Percentiles rank a stretch among this genome's conserved stretches.
These are phyloP conservation scores for Pholiota microspora DNA, from an alignment of 768 basidiomycete genomes.

Conservation along the genomic window DNA sequence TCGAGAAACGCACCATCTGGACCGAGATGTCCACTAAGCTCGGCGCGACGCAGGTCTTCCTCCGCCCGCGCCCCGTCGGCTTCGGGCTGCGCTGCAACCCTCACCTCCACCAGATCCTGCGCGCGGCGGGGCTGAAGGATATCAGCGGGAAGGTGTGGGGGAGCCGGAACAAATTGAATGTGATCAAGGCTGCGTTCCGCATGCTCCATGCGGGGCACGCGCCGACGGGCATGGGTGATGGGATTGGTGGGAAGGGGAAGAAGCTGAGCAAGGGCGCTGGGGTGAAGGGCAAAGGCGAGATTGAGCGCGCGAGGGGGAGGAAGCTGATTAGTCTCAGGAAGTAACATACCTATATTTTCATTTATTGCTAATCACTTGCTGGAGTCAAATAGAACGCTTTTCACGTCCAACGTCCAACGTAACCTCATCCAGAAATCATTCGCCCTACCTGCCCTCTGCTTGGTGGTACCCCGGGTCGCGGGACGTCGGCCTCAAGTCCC, in stretches of 20 bases:
- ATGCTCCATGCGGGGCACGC: constrained; percentile 85
- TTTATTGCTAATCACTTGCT: no score
- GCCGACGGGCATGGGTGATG: constrained; percentile 80
- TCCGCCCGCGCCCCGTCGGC: constrained; percentile 83
- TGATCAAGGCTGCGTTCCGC: constrained; percentile 81
- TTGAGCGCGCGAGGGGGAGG: constrained; percentile 84
- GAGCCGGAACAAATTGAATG: constrained; percentile 80
- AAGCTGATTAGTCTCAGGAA: constrained; percentile 68
- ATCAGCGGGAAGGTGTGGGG: constrained; percentile 95
- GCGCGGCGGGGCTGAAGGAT: constrained; percentile 94
- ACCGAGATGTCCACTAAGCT: constrained; percentile 85
- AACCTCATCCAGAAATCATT: no score
- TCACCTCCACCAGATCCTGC: constrained; percentile 82
- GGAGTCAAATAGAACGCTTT: no score
- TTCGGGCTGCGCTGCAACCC: constrained; percentile 93
- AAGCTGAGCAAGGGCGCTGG: constrained; percentile 77
- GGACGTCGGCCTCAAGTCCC: no score
- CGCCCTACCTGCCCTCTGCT: no score
- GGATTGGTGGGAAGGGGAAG: constrained; percentile 70
- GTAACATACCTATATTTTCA: no score
- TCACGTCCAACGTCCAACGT: no score
- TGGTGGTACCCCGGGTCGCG: no score
- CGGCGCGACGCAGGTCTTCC: constrained; percentile 74
- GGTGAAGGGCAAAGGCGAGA: constrained; percentile 61
- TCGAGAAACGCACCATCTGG: constrained; percentile 94